phyloP scores from a whole-genome alignment of 2,329 filamentous ascomycete species.

The Trichoderma atroviride region DNA sequence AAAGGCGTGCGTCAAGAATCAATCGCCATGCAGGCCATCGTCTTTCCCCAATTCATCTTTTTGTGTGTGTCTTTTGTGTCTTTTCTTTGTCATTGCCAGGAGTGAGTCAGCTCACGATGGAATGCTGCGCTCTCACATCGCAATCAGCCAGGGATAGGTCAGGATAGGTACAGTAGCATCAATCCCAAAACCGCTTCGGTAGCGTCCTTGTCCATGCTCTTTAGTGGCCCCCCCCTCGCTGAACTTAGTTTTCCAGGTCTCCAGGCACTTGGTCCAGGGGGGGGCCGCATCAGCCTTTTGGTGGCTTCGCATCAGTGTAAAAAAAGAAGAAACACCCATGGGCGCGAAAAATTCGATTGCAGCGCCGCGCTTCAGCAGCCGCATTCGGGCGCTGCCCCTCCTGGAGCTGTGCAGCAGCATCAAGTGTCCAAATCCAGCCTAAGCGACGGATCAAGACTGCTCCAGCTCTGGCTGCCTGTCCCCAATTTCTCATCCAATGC shows the following conservation, averaged over 20 bases:
- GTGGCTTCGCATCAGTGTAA: neutral
- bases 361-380: neutral
- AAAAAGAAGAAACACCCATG: neutral
- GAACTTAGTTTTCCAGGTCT: neutral
- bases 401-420: neutral
- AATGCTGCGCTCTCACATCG: neutral
- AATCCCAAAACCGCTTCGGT: neutral
- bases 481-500: neutral
- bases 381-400: constrained; percentile 16
- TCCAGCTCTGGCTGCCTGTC: constrained; percentile 1
- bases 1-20: neutral
- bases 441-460: neutral
- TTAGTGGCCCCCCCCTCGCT: constrained; percentile 17
- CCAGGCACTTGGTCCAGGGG: constrained; percentile 1
- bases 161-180: neutral
- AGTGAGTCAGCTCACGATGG: neutral
- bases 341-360: neutral
- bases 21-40: neutral
- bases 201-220: neutral
- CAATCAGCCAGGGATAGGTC: neutral
- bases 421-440: constrained; percentile 6
- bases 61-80: neutral
- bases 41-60: neutral
- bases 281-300: neutral
- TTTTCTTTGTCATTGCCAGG: neutral